Conservation (phyloP, 495 filamentous ascomycete genomes). For the Penicillium coprophilum region DNA sequence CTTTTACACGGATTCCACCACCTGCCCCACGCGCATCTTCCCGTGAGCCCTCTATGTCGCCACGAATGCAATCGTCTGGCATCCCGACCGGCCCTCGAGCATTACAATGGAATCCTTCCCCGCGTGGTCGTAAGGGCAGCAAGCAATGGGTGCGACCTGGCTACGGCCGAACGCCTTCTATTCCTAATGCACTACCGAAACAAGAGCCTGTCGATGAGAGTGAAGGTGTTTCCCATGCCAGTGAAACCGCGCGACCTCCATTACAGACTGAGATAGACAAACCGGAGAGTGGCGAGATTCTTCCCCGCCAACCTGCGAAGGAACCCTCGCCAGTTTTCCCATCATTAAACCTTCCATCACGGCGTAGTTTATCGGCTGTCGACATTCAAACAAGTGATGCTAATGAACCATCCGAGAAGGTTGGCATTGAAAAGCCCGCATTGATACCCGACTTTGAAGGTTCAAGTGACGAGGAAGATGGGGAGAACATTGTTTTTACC, state of each 20-base stretch:
- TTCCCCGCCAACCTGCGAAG: not conserved
- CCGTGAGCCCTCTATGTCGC: conserved; percentile 43
- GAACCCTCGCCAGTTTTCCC: conserved; percentile 12
- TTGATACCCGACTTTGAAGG: conserved; percentile 36
- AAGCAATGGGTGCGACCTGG: conserved; percentile 64
- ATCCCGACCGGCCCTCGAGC: conserved; percentile 62
- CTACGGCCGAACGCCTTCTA: conserved; percentile 32
- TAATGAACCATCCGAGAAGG: conserved; percentile 14
- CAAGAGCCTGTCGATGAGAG: conserved; percentile 45
- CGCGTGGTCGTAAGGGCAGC: conserved; percentile 44
- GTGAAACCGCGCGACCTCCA: conserved; percentile 20
- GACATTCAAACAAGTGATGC: conserved; percentile 12
- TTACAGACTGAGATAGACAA: conserved; percentile 10
- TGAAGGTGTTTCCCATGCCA: conserved; percentile 29
- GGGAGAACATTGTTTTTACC: conserved; percentile 46
- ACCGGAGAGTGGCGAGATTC: conserved; percentile 6
- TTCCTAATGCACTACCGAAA: conserved; percentile 35
- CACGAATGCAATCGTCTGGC: conserved; percentile 51
- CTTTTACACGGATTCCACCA: conserved; percentile 29
- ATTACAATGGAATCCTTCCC: conserved; percentile 37
- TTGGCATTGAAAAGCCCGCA: conserved; percentile 4
- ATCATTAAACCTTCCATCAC: conserved; percentile 21
- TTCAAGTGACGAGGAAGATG: conserved; percentile 48
- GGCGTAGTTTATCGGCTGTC: conserved; percentile 11
- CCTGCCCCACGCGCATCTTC: conserved; percentile 34